Conservation (phyloP, 2,329 filamentous ascomycete species). For the Xylaria arbuscula region DNA sequence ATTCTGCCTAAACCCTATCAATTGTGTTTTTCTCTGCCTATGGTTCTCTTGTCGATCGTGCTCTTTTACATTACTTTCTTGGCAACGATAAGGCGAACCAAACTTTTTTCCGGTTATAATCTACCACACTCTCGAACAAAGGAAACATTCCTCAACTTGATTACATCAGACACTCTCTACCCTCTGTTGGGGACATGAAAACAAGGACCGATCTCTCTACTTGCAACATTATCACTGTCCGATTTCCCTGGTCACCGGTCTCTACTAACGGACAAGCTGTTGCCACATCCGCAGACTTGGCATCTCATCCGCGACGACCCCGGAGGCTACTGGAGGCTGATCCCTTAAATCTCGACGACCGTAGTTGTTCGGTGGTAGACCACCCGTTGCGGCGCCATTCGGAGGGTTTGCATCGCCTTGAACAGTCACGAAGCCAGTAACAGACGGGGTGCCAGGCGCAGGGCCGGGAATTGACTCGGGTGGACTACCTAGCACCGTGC, state of each 20-base stretch:
- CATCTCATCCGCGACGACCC: neutral
- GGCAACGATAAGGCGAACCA: neutral
- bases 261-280: conserved; percentile 28
- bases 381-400: neutral
- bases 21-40: neutral
- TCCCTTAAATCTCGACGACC: conserved; percentile 25
- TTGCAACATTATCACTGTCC: neutral
- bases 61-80: neutral
- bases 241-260: conserved; percentile 11
- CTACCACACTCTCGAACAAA: too few relatives aligned
- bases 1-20: conserved; percentile 17
- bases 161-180: neutral
- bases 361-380: conserved; percentile 12
- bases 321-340: neutral
- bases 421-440: conserved; percentile 12
- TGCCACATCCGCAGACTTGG: conserved; percentile 27
- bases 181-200: neutral
- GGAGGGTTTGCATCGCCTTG: conserved; percentile 9
- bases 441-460: conserved; percentile 25
- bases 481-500: conserved; percentile 9
- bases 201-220: neutral
- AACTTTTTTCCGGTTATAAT: too few relatives aligned
- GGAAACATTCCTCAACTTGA: neutral
- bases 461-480: conserved; percentile 16
- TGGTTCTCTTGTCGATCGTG: neutral